Evolutionary conservation across 2,329 filamentous ascomycete genomes (phyloP).

Genomic region (Orbilia ellipsospora): DNA sequence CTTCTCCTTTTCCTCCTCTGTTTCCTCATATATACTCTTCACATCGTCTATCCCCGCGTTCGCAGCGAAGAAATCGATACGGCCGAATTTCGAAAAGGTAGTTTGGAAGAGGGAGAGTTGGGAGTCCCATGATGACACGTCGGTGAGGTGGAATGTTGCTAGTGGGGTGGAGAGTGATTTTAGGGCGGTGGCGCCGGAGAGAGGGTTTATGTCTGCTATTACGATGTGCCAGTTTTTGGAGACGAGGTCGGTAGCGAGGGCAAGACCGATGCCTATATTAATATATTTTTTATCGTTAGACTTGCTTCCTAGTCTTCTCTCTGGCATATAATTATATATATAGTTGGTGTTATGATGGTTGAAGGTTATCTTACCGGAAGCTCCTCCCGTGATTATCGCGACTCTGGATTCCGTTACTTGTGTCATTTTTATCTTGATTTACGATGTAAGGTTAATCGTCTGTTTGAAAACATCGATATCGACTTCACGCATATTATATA

Average conservation of each 20-base stretch:
- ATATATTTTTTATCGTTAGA: not conserved
- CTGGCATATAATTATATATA: not conserved
- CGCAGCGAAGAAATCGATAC: constrained; percentile 64
- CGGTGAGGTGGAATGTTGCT: constrained; percentile 57
- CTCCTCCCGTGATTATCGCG: constrained; percentile 65
- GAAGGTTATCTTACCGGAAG: constrained; percentile 60
- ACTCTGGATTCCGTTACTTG: constrained; percentile 58
- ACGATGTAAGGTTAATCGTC: too few species aligned
- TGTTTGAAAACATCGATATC: too few species aligned
- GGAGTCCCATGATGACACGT: constrained; percentile 63
- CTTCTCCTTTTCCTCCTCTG: constrained; percentile 60
- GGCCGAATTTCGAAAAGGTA: constrained; percentile 63
- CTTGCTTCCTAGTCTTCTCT: not conserved
- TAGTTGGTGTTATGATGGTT: not conserved
- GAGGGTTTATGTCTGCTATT: constrained; percentile 64
- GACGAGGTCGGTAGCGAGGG: constrained; percentile 63
- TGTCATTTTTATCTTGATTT: not conserved
- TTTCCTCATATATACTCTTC: constrained; percentile 61
- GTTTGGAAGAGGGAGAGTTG: constrained; percentile 63
- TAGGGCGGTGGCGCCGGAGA: constrained; percentile 27
- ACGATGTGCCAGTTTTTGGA: constrained; percentile 63
- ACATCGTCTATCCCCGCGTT: constrained; percentile 64
- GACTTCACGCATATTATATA: too few species aligned
- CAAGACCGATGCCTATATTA: constrained; percentile 62
- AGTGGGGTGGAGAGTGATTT: constrained; percentile 36